Evolutionary conservation across 129 eudicot genomes (phyloP).

Genomic region (Arctium minus): DNA sequence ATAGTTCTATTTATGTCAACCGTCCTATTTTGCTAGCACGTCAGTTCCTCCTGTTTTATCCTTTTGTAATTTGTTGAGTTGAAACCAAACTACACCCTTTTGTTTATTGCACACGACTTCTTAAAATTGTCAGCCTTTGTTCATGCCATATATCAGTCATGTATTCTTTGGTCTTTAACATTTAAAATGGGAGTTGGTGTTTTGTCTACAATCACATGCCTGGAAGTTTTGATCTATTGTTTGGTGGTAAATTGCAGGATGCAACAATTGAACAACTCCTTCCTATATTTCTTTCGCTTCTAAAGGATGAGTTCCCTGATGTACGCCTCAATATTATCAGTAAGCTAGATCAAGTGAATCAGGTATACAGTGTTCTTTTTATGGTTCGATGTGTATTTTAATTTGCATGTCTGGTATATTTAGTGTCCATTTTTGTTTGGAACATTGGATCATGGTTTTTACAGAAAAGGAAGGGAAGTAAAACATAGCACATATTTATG

Average conservation of each 20-base stretch:
- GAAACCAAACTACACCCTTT: too few species aligned
- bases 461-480: too few species aligned
- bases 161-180: neutral
- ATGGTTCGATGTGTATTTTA: neutral
- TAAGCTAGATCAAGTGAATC: constrained; percentile 97
- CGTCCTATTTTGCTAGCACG: too few species aligned
- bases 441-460: neutral
- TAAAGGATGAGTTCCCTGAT: constrained; percentile 95
- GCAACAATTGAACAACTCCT: constrained; percentile 96
- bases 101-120: too few species aligned
- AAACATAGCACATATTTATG: too few species aligned
- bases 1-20: too few species aligned
- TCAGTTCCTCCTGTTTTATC: too few species aligned
- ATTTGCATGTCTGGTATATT: neutral
- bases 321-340: constrained; percentile 94
- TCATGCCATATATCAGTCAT: neutral
- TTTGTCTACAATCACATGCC: too few species aligned
- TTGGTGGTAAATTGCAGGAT: constrained; percentile 50
- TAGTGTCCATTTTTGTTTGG: neutral
- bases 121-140: too few species aligned
- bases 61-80: too few species aligned
- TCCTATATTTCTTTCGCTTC: constrained; percentile 85
- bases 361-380: constrained; percentile 36
- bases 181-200: neutral
- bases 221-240: neutral